A percentile compares a stretch with the other conserved stretches of the same genome.
Evolutionary conservation across 2,329 filamentous ascomycete species (phyloP).

Genomic region (Fragosphaeria purpurea): DNA sequence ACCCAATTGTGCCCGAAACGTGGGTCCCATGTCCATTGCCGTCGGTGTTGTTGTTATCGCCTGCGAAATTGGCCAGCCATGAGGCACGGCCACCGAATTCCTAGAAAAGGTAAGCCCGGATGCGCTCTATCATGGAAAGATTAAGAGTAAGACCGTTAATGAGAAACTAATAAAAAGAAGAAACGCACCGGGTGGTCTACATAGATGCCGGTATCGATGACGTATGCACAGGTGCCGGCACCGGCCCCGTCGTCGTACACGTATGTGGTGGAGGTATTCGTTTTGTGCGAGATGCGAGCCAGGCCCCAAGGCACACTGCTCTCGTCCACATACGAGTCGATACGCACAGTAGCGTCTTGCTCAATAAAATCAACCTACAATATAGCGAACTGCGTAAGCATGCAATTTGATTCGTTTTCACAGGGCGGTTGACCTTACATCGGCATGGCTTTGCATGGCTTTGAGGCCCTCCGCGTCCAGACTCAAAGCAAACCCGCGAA

Average conservation of each 20-base stretch:
- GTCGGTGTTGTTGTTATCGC: constrained; percentile 26
- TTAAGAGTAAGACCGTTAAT: too few species aligned
- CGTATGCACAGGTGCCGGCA: constrained; percentile 22
- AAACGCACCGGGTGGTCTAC: constrained; percentile 22
- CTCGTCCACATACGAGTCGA: constrained; percentile 19
- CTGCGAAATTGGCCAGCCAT: constrained; percentile 28
- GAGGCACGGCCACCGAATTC: constrained; percentile 33
- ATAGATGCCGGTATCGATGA: constrained; percentile 40
- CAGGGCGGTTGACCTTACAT: constrained; percentile 10
- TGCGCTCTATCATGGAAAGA: too few species aligned
- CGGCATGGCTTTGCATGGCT: constrained; percentile 14
- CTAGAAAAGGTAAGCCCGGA: not conserved
- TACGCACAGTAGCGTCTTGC: constrained; percentile 19
- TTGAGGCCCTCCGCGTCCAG: constrained; percentile 16
- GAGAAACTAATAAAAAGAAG: too few species aligned
- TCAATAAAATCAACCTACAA: constrained; percentile 22
- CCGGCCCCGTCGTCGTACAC: constrained; percentile 20
- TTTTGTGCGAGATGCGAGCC: constrained; percentile 17
- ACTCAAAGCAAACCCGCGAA: constrained; percentile 20
- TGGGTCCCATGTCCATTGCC: constrained; percentile 39
- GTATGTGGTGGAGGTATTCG: constrained; percentile 16
- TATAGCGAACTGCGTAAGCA: too few species aligned
- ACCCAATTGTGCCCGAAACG: constrained; percentile 35
- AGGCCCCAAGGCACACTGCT: constrained; percentile 19
- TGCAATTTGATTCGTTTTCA: too few species aligned